Percentiles rank a stretch among this genome's conserved stretches.
These are phyloP conservation scores for Cercospora canescens DNA, from an alignment of 2,329 filamentous ascomycete genomes.

Conservation along the genomic window DNA sequence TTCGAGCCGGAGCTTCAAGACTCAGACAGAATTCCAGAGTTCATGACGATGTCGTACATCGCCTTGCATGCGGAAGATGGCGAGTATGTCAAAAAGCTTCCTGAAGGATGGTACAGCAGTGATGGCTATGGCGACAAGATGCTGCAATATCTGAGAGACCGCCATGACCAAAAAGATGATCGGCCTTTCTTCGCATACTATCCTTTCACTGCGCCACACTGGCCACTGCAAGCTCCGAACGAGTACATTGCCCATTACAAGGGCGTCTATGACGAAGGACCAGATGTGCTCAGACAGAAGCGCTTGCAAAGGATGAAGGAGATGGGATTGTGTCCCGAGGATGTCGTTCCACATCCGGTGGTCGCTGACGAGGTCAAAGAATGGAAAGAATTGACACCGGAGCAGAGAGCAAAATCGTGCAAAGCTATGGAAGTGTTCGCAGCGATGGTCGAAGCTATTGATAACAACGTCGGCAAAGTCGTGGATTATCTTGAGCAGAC, in stretches of 20 bases:
- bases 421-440: constrained; percentile 64
- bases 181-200: constrained; percentile 61
- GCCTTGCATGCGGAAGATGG: constrained; percentile 42
- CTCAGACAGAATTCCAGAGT: constrained; percentile 39
- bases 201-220: constrained; percentile 64
- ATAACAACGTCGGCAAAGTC: constrained; percentile 61
- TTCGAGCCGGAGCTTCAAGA: constrained; percentile 50
- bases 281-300: constrained; percentile 55
- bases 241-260: constrained; percentile 59
- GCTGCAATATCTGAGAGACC: constrained; percentile 39
- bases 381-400: constrained; percentile 50
- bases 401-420: constrained; percentile 51
- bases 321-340: constrained; percentile 54
- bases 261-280: constrained; percentile 62
- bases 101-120: constrained; percentile 41
- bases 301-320: constrained; percentile 58
- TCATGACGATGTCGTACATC: constrained; percentile 46
- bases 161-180: constrained; percentile 38
- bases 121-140: constrained; percentile 44
- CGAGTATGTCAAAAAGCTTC: constrained; percentile 42
- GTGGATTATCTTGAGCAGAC: constrained; percentile 56
- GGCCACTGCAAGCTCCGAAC: constrained; percentile 61
- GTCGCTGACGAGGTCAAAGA: constrained; percentile 51
- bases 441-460: constrained; percentile 64
- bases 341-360: constrained; percentile 54